Evolutionary conservation across 192 early-diverging fungal species (phyloP).

Genomic region (Spinellus fusiger): DNA sequence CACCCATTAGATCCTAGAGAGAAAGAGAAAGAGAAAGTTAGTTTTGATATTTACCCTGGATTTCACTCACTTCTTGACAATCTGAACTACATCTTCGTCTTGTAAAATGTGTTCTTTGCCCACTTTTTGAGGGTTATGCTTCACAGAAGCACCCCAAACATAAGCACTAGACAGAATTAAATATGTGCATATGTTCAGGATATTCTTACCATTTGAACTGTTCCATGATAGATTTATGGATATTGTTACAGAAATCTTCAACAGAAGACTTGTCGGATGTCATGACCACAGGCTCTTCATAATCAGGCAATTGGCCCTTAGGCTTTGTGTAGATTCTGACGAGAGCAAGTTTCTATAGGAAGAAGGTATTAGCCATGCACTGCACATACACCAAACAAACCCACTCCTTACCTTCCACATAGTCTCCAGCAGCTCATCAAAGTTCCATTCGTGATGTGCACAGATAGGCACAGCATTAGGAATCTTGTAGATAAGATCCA

Average conservation of each 20-base stretch:
- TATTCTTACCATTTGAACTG: constrained; percentile 77
- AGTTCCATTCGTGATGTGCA: constrained; percentile 86
- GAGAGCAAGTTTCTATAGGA: constrained; percentile 54
- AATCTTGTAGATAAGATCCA: constrained; percentile 95
- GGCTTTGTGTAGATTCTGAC: constrained; percentile 87
- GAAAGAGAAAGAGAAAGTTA: no score
- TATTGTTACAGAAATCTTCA: constrained; percentile 93
- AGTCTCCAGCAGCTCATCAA: constrained; percentile 90
- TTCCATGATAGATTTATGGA: constrained; percentile 89
- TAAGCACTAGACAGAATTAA: constrained; percentile 48
- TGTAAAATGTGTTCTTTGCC: constrained; percentile 84
- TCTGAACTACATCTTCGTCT: constrained; percentile 97
- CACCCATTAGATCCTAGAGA: no score
- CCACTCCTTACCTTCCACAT: constrained; percentile 49
- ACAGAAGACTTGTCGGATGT: constrained; percentile 60
- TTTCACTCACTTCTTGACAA: constrained; percentile 54
- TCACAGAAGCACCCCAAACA: constrained; percentile 94
- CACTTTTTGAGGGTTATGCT: constrained; percentile 98
- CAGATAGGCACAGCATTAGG: constrained; percentile 86
- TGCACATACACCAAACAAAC: constrained; percentile 25
- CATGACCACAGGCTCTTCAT: constrained; percentile 88
- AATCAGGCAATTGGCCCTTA: constrained; percentile 94
- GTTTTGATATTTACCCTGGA: no score
- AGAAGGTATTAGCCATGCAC: not conserved
- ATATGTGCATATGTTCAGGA: not conserved